These are phyloP conservation scores for Cytospora mali DNA, from an alignment of 2,329 filamentous ascomycete species.

Conservation along the genomic window DNA sequence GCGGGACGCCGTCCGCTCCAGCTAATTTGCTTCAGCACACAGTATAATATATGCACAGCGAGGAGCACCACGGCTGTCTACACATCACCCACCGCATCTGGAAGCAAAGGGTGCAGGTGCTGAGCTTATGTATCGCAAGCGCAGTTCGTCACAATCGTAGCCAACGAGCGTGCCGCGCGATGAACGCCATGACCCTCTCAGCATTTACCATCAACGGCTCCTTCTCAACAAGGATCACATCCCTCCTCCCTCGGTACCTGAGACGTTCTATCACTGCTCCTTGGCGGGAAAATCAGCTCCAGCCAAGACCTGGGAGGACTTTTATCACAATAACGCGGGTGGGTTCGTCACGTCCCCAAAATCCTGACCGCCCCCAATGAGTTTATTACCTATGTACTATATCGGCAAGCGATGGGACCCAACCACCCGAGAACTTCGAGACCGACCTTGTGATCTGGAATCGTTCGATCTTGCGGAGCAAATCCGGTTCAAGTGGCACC, in stretches of 20 bases:
- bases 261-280: conserved; percentile 13
- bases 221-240: neutral
- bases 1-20: neutral
- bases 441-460: conserved; percentile 27
- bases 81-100: neutral
- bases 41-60: neutral
- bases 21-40: neutral
- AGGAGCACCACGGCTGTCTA: neutral
- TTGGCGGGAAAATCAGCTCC: conserved; percentile 16
- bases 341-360: conserved; percentile 21
- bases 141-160: neutral
- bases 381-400: conserved; percentile 11
- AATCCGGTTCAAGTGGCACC: conserved; percentile 22
- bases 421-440: conserved; percentile 14
- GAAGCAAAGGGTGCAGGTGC: neutral
- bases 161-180: conserved; percentile 8
- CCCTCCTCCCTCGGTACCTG: conserved; percentile 10
- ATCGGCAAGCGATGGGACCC: conserved; percentile 12
- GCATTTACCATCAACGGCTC: neutral
- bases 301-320: conserved; percentile 7
- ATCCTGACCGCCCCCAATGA: conserved; percentile 21
- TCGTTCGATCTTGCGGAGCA: conserved; percentile 29
- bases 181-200: conserved; percentile 15
- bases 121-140: conserved; percentile 1
- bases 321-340: conserved; percentile 16